These are phyloP conservation scores for Monilinia polystroma DNA, from an alignment of 2,329 filamentous ascomycete genomes.

Conservation along the genomic window DNA sequence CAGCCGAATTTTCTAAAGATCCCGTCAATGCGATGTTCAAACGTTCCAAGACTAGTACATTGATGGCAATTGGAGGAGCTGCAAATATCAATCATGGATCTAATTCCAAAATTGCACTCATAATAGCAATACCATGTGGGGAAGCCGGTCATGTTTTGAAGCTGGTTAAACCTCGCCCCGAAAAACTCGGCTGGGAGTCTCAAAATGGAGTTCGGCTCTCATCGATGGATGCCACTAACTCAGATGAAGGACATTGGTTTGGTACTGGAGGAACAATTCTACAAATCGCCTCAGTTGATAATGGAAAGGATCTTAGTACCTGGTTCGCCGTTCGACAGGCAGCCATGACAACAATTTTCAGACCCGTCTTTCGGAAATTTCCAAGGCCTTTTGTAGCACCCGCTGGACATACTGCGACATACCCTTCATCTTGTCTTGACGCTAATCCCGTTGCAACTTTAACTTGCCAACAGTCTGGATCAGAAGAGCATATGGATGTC, in stretches of 20 bases:
- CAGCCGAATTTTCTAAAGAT: conserved; percentile 19
- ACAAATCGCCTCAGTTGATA: conserved; percentile 48
- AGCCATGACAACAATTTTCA: conserved; percentile 46
- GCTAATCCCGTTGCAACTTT: conserved; percentile 56
- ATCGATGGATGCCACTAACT: conserved; percentile 27
- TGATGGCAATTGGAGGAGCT: conserved; percentile 34
- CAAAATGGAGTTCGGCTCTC: conserved; percentile 30
- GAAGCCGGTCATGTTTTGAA: conserved; percentile 38
- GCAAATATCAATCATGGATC: conserved; percentile 29
- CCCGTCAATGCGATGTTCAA: conserved; percentile 18
- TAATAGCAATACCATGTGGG: conserved; percentile 37
- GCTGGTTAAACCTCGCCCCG: conserved; percentile 34
- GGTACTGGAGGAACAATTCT: conserved; percentile 46
- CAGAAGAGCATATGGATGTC: conserved; percentile 58
- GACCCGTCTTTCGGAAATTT: conserved; percentile 35
- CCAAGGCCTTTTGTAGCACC: conserved; percentile 23
- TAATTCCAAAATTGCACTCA: conserved; percentile 25
- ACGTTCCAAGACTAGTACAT: conserved; percentile 24
- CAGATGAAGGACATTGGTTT: conserved; percentile 38
- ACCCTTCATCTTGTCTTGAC: conserved; percentile 52
- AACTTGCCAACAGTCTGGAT: conserved; percentile 52
- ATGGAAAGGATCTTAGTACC: conserved; percentile 40
- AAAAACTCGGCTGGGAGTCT: conserved; percentile 37
- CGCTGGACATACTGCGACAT: conserved; percentile 22
- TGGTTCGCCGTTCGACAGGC: conserved; percentile 50